Percentiles rank a stretch among this genome's conserved stretches.
These are phyloP conservation scores for Brassica nigra DNA, from an alignment of 345 rosid species.

Conservation along the genomic window DNA sequence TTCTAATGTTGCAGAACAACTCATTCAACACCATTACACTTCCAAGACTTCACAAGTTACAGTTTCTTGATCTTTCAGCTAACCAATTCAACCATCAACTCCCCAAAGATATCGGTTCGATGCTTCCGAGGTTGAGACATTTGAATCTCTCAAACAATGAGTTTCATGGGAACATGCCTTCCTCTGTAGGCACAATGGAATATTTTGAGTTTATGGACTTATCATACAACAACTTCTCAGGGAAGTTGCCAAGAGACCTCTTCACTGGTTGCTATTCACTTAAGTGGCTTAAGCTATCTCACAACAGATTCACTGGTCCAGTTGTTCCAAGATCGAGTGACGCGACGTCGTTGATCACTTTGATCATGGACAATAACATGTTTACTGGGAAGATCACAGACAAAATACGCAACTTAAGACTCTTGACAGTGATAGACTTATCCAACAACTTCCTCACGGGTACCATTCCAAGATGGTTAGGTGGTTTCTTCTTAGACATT, in stretches of 20 bases:
- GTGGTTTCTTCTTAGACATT: slow-evolving; percentile 5
- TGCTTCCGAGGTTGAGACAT: slow-evolving; percentile 18
- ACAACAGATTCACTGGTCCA: slow-evolving; percentile 27
- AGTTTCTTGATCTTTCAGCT: slow-evolving; percentile 7
- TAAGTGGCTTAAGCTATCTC: slow-evolving; percentile 28
- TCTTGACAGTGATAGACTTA: slow-evolving; percentile 24
- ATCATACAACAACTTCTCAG: slow-evolving; percentile 34
- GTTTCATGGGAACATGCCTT: slow-evolving; percentile 32
- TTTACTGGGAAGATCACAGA: slow-evolving; percentile 20
- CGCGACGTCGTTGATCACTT: not conserved
- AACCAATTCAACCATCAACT: slow-evolving; percentile 15
- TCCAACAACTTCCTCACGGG: slow-evolving; percentile 31
- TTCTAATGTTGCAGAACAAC: slow-evolving; percentile 12
- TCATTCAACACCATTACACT: slow-evolving; percentile 9
- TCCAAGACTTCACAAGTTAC: slow-evolving; percentile 13
- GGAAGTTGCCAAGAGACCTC: slow-evolving; percentile 20
- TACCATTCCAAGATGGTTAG: slow-evolving; percentile 30
- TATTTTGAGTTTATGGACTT: slow-evolving; percentile 29
- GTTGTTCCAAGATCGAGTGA: slow-evolving; percentile 9
- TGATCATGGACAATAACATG: slow-evolving; percentile 32
- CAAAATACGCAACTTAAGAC: slow-evolving; percentile 12
- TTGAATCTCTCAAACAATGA: slow-evolving; percentile 30
- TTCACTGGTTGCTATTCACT: slow-evolving; percentile 14
- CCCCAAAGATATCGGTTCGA: slow-evolving; percentile 10
- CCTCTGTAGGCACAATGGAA: slow-evolving; percentile 23